Evolutionary conservation across 805 yeast genomes (phyloP), one percentile per base, ranked within the genome.

Genomic region (Suhomyces pyralidae): DNA sequence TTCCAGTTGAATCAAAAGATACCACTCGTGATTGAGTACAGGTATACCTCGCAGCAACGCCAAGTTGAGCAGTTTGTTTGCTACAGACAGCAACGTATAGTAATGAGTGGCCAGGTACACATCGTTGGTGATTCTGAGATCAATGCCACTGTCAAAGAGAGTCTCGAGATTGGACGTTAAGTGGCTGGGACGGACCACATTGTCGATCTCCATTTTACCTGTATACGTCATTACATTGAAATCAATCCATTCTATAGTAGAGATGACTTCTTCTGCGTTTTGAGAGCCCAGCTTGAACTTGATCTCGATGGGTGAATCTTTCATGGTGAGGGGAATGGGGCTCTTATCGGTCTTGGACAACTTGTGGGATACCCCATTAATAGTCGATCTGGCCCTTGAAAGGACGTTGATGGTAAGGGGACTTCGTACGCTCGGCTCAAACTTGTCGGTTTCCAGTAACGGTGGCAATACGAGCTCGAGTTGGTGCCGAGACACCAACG

Each of bases 1-100:
- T 4, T 59, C 45, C 4, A 53, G 40, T 28, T 46, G 45, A 5
- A 65, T 50, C 15, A 40, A 53, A 7, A 58, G 56, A 7, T 62
- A 36, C 76, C 76, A 72, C 1, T 52, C 32, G 17, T 52, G 45
- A 20, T 61, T 57, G 12, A 71, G 55, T 3, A 72, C 52, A 4
- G 76, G 73, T 3, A 69, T 45, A 0, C 65, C 71, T 15, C 66
- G 56, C 58, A 65, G 63, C 26, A 71, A 52, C 3, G 73, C 66
- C 17, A 63, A 50, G 30, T 58, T 61, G n/a, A 64, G 46, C 12
- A 53, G 44, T 26, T 50, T 55, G 30, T 54, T 59, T 10, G 50
- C 53, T 8, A 49, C 40, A 15, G 58, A 61, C 3, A 52, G 47
- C 20, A 51, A 48, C 0, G 66, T 53, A 26, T 61, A 55, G 49